phyloP scores from a whole-genome alignment of 768 basidiomycete genomes.

The Daedaleopsis sinensis region DNA sequence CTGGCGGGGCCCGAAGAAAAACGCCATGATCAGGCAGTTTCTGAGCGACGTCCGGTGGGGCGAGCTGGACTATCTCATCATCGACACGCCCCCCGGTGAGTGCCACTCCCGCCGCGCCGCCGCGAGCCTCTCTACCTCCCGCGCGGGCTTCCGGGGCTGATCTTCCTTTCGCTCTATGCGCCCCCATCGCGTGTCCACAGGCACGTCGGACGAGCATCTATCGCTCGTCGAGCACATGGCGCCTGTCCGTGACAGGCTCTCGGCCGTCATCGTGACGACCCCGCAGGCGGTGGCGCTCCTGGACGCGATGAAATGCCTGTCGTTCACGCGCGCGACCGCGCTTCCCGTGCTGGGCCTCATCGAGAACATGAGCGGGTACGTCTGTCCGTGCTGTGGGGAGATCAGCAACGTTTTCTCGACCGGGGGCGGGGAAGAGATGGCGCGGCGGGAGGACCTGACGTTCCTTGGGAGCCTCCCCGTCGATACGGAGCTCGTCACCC shows the following conservation, averaged over 20 bases:
- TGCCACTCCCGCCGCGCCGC: background rate
- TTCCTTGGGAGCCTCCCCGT: conserved; percentile 93
- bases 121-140: background rate
- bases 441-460: conserved; percentile 64
- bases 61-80: conserved; percentile 87
- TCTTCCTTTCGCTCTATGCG: background rate
- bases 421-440: conserved; percentile 91
- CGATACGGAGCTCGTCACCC: conserved; percentile 85
- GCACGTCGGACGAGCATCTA: conserved; percentile 98
- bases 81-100: conserved; percentile 97
- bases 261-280: conserved; percentile 92
- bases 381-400: conserved; percentile 96
- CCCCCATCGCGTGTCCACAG: conserved; percentile 43
- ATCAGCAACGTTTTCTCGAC: conserved; percentile 93
- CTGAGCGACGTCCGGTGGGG: conserved; percentile 95
- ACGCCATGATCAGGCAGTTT: conserved; percentile 97
- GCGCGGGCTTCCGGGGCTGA: background rate
- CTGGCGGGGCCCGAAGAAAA: conserved; percentile 99
- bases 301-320: conserved; percentile 95
- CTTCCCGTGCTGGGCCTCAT: conserved; percentile 90
- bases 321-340: conserved; percentile 87
- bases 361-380: conserved; percentile 99
- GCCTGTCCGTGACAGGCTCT: conserved; percentile 75
- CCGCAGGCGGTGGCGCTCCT: conserved; percentile 96
- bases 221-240: conserved; percentile 93